These are phyloP conservation scores for Phytophthora meadii DNA, from an alignment of 352 stramenopile genomes.

Conservation along the genomic window DNA sequence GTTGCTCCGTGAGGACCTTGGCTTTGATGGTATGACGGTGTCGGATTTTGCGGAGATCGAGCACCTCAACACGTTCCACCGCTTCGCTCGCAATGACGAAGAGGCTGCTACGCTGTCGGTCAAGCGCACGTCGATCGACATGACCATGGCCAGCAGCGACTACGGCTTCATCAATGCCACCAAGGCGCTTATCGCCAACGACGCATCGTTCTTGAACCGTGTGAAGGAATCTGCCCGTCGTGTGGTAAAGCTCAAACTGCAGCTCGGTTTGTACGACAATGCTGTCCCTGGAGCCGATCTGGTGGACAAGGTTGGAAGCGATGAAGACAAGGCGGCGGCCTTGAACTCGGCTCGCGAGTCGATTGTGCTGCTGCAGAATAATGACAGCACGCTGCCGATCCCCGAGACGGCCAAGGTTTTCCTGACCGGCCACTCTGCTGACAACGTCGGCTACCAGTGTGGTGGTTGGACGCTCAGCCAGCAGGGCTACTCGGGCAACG, in stretches of 20 bases:
- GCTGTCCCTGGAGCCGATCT: slow-evolving; percentile 57
- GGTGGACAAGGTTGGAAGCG: slow-evolving; percentile 49
- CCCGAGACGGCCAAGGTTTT: slow-evolving; percentile 46
- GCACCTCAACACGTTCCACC: slow-evolving; percentile 74
- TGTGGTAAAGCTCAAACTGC: slow-evolving; percentile 76
- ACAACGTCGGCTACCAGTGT: slow-evolving; percentile 74
- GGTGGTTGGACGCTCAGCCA: slow-evolving; percentile 84
- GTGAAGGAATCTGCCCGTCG: slow-evolving; percentile 64
- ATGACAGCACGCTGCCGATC: slow-evolving; percentile 57
- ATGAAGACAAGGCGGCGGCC: slow-evolving; percentile 52
- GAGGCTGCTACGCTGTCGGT: slow-evolving; percentile 72
- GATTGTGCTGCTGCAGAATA: slow-evolving; percentile 87
- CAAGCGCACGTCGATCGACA: slow-evolving; percentile 84
- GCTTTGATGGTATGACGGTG: slow-evolving; percentile 86
- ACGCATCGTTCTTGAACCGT: slow-evolving; percentile 44
- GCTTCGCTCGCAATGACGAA: slow-evolving; percentile 46
- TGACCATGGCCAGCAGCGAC: slow-evolving; percentile 86
- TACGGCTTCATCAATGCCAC: slow-evolving; percentile 59
- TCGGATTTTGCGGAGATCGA: slow-evolving; percentile 93
- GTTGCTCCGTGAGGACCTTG: slow-evolving; percentile 80
- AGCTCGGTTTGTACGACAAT: slow-evolving; percentile 73
- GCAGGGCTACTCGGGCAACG: slow-evolving; percentile 80
- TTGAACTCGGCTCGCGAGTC: slow-evolving; percentile 73
- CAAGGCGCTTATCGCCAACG: slow-evolving; percentile 52
- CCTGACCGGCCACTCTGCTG: slow-evolving; percentile 61